These are phyloP conservation scores for Fusarium sp. DNA, from an alignment of 2,329 filamentous ascomycete species.

Conservation along the genomic window DNA sequence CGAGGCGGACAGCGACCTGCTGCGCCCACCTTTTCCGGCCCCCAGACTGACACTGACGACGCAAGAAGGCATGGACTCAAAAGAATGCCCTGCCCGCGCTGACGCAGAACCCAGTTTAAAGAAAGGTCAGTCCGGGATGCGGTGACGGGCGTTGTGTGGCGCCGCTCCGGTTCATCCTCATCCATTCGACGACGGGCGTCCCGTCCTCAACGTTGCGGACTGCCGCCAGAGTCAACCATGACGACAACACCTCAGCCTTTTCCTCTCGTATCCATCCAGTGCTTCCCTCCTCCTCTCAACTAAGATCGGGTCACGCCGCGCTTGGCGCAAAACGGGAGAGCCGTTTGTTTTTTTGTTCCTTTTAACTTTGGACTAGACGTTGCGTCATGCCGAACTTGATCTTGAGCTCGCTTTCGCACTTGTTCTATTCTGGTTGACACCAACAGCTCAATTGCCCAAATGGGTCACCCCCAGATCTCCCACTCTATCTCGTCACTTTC, in stretches of 20 bases:
- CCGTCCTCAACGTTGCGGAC: background rate
- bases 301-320: background rate
- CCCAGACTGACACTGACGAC: background rate
- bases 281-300: background rate
- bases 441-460: background rate
- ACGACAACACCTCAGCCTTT: background rate
- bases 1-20: constrained; percentile 40
- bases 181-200: background rate
- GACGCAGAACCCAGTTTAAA: background rate
- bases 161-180: background rate
- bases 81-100: constrained; percentile 26
- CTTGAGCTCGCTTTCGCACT: background rate
- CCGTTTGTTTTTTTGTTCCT: background rate
- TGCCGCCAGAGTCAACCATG: background rate
- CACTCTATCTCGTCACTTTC: background rate
- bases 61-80: background rate
- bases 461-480: background rate
- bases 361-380: background rate
- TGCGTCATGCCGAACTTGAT: constrained; percentile 21
- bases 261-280: background rate
- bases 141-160: background rate
- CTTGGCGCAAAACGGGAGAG: background rate
- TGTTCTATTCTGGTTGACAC: background rate
- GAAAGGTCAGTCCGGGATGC: background rate
- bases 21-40: constrained; percentile 21